Conservation (phyloP, 2,329 filamentous ascomycete genomes). For the Lecanicillium sp. region DNA sequence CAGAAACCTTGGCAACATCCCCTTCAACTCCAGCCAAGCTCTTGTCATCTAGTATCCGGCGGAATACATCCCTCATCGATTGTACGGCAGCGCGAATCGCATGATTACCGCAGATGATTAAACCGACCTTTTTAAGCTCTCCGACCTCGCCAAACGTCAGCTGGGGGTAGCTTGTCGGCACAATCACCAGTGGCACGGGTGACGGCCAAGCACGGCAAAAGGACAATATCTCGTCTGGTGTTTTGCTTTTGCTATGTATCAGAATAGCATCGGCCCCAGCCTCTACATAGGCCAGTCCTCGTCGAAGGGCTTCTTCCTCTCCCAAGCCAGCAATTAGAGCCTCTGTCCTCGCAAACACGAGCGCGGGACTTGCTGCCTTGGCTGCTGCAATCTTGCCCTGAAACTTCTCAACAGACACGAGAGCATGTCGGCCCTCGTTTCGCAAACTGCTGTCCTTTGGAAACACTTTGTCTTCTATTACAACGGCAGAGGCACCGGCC, state of each 20-base stretch:
- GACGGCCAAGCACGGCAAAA: slow-evolving; percentile 3
- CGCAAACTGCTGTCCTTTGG: slow-evolving; percentile 7
- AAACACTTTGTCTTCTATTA: slow-evolving; percentile 6
- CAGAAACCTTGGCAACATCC: too few relatives aligned
- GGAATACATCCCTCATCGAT: too few relatives aligned
- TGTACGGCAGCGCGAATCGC: slow-evolving; percentile 3
- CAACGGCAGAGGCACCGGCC: slow-evolving; percentile 3
- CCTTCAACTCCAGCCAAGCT: too few relatives aligned
- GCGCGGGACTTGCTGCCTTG: background rate
- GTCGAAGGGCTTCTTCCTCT: slow-evolving; percentile 1
- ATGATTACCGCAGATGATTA: slow-evolving; percentile 10
- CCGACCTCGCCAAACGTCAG: background rate
- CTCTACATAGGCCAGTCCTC: slow-evolving; percentile 1
- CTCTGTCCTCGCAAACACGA: slow-evolving; percentile 6
- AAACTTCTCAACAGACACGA: slow-evolving; percentile 3
- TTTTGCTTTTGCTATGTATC: slow-evolving; percentile 10
- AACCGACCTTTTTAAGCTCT: slow-evolving; percentile 2
- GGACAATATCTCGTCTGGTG: slow-evolving; percentile 4
- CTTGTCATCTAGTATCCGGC: too few relatives aligned
- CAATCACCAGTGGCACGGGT: slow-evolving; percentile 5
- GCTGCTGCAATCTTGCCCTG: slow-evolving; percentile 6
- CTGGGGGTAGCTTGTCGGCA: slow-evolving; percentile 7
- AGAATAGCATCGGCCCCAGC: slow-evolving; percentile 8
- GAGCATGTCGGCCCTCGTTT: background rate
- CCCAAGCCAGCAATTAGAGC: slow-evolving; percentile 6